Evolutionary conservation across 1,284 basidiomycete species (phyloP), one percentile per base, ranked within the genome.

Genomic region (Fomitopsis pinicola): DNA sequence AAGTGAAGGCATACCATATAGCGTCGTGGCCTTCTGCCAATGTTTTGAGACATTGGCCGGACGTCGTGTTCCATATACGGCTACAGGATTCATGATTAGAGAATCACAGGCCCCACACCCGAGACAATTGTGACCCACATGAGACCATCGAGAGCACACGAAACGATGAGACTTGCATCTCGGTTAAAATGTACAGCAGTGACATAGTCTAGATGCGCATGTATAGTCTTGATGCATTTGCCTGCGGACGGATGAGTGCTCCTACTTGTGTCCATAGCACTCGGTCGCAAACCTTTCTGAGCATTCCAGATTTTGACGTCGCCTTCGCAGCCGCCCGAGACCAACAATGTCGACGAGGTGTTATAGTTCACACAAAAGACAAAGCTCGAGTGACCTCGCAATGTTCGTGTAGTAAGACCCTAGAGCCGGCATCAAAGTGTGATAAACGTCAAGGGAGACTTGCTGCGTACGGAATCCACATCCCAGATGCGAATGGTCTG

Each of bases 41-140:
- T 0, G 97, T 99, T 75, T 98, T 98, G 15, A 99, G 82, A 75
- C 97, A 99, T 71, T 97, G 94, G 0, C 95, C 97, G 6, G 92
- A 91, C 26, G 86, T 84, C 0, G 92, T 91, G 69, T 97, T 94
- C 97, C 97, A 99, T 72, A 97, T 90, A 28, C 95, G 95, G 69
- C 95, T 97, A 68, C 57, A 53, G 9, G 3, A 19, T 9, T n/a
- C n/a, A 14, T 19, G 14, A 17, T 57, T 40, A 62, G 33, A 53
- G 35, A 42, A 19, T 10, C 10, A 28, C 12, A 28, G 45, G 12
- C 22, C 12, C 33, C 45, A 52, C 1, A 5, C 15, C 12, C 1
- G 42, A 58, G 19, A 4, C 9, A 28, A 9, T 42, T 33, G 12
- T 5, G 7, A 78, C 88, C 71, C 70, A 97, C 95, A 99, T 97